These are phyloP conservation scores for Fusarium miscanthi DNA, from an alignment of 2,329 filamentous ascomycete species.

Conservation along the genomic window DNA sequence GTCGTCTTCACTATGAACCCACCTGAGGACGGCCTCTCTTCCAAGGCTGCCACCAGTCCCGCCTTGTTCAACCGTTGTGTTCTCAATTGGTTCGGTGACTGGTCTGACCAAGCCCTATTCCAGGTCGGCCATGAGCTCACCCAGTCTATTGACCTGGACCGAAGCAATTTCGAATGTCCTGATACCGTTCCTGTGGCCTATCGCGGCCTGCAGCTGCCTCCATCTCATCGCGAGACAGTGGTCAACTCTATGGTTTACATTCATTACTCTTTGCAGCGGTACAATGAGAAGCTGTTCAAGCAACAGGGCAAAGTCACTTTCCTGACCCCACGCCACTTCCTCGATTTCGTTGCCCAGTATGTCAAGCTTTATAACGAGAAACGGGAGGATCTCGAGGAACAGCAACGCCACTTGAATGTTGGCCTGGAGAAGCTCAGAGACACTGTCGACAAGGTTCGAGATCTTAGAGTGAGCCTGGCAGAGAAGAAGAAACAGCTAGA, in stretches of 20 bases:
- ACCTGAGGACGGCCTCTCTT: conserved; percentile 91
- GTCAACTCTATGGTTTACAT: conserved; percentile 99
- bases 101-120: conserved; percentile 98
- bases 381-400: conserved; percentile 96
- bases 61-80: conserved; percentile 99
- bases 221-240: conserved; percentile 89
- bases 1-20: conserved; percentile 99
- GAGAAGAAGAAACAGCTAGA: conserved; percentile 95
- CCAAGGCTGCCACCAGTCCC: conserved; percentile 96
- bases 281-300: conserved; percentile 88
- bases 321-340: conserved; percentile 94
- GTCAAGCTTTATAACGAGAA: conserved; percentile 98
- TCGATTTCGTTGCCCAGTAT: conserved; percentile 98
- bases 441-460: conserved; percentile 96
- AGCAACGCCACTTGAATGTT: conserved; percentile 97
- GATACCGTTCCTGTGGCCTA: conserved; percentile 95
- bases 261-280: conserved; percentile 90
- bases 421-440: conserved; percentile 97
- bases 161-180: conserved; percentile 84
- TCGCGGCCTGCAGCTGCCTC: conserved; percentile 83
- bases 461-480: conserved; percentile 88
- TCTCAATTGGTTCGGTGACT: conserved; percentile 99
- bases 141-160: conserved; percentile 94
- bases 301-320: conserved; percentile 94
- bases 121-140: conserved; percentile 97